phyloP scores from a whole-genome alignment of 805 yeast species.

The Starmerella apicola region DNA sequence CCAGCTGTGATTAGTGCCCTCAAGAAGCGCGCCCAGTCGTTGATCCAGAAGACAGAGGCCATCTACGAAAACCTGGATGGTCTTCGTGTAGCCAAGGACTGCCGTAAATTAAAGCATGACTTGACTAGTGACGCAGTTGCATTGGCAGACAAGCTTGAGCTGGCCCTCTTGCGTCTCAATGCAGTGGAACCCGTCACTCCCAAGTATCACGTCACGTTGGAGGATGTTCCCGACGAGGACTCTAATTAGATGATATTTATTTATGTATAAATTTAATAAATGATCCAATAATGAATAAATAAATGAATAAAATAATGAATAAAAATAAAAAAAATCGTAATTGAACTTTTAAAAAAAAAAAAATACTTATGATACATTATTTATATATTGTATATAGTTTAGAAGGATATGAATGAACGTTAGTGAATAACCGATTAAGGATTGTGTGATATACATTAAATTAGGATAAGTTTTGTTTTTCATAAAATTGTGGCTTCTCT shows the following conservation, averaged over 20 bases:
- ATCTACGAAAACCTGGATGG: conserved; percentile 15
- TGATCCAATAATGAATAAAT: too few relatives aligned
- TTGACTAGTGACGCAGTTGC: conserved; percentile 15
- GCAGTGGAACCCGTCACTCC: background rate
- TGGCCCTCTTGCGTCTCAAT: background rate
- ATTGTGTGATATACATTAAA: too few relatives aligned
- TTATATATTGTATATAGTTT: too few relatives aligned
- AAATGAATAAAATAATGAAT: too few relatives aligned
- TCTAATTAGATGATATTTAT: background rate
- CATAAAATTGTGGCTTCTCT: too few relatives aligned
- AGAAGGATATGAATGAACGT: too few relatives aligned
- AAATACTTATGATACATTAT: too few relatives aligned
- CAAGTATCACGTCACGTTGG: conserved; percentile 15
- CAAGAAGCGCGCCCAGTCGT: conserved; percentile 7
- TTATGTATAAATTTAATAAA: background rate
- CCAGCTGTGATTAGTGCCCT: conserved; percentile 5
- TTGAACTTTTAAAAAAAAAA: too few relatives aligned
- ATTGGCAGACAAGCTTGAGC: conserved; percentile 12
- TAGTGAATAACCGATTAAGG: too few relatives aligned
- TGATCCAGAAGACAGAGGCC: conserved; percentile 11
- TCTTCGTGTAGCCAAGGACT: conserved; percentile 9
- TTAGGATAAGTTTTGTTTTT: too few relatives aligned
- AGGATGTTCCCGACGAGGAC: conserved; percentile 14
- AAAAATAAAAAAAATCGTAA: too few relatives aligned
- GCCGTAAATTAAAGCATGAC: conserved; percentile 14